A percentile compares a stretch with the other conserved stretches of the same genome.
phyloP scores from a whole-genome alignment of 306 rosid species.

The Cicer chorassanicum region DNA sequence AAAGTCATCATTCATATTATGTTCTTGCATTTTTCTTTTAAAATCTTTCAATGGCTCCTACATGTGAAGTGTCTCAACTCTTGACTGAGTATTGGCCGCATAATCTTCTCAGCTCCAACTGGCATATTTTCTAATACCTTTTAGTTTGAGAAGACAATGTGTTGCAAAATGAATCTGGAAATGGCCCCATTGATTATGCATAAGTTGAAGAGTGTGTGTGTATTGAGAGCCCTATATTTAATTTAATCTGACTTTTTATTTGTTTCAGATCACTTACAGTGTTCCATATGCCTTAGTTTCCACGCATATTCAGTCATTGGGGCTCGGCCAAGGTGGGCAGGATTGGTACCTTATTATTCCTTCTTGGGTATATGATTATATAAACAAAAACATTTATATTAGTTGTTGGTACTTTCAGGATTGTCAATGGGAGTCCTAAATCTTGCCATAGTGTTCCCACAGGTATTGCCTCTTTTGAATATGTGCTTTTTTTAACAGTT shows the following conservation, averaged over 20 bases:
- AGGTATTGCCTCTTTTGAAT: slow-evolving; percentile 61
- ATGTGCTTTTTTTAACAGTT: slow-evolving; percentile 8
- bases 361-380: slow-evolving; percentile 35
- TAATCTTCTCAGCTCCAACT: slow-evolving; percentile 3
- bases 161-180: slow-evolving; percentile 37
- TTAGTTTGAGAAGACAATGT: slow-evolving; percentile 3
- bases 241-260: slow-evolving; percentile 41
- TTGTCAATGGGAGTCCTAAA: slow-evolving; percentile 94
- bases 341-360: slow-evolving; percentile 20
- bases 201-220: slow-evolving; percentile 5
- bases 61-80: slow-evolving; percentile 15
- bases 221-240: slow-evolving; percentile 26
- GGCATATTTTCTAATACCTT: slow-evolving; percentile 18
- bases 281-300: slow-evolving; percentile 91
- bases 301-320: slow-evolving; percentile 81
- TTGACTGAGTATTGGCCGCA: slow-evolving; percentile 16
- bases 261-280: slow-evolving; percentile 89
- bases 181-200: neutral
- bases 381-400: slow-evolving; percentile 38
- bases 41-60: slow-evolving; percentile 8
- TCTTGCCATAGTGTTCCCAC: slow-evolving; percentile 88
- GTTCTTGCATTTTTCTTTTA: slow-evolving; percentile 24
- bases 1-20: neutral
- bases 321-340: slow-evolving; percentile 86
- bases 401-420: slow-evolving; percentile 62